Evolutionary conservation across 2,329 filamentous ascomycete species (phyloP).

Genomic region (Amauroascus verrucosus): DNA sequence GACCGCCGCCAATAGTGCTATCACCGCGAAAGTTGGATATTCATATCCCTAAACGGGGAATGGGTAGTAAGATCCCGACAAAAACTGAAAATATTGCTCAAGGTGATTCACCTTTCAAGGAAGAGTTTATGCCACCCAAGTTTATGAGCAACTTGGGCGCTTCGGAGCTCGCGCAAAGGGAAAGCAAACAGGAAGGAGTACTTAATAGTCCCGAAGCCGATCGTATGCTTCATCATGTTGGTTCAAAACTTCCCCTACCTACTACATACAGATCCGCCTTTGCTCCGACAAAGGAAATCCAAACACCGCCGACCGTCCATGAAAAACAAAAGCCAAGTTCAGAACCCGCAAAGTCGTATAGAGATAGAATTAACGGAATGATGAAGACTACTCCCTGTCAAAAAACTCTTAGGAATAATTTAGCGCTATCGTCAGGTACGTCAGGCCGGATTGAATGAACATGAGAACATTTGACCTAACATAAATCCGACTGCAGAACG

Average conservation of each 20-base stretch:
- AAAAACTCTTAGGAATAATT: not conserved
- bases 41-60: conserved; percentile 2
- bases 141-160: not conserved
- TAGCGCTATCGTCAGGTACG: not conserved
- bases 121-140: not conserved
- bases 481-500: not conserved
- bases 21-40: conserved; percentile 4
- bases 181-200: not conserved
- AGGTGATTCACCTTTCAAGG: not conserved
- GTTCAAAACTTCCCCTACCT: not conserved
- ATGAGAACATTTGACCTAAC: not conserved
- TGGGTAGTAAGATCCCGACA: conserved; percentile 2
- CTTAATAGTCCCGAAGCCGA: not conserved
- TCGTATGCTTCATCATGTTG: not conserved
- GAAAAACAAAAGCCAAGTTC: not conserved
- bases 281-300: not conserved
- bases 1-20: not conserved
- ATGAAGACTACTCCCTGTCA: not conserved
- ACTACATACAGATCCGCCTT: not conserved
- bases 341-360: not conserved
- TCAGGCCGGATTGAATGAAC: not conserved
- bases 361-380: not conserved
- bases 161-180: not conserved
- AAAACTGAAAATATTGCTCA: not conserved
- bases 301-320: not conserved